Base-by-base conservation (phyloP, 2,329 filamentous ascomycete species). In the Aureobasidium melanogenum region DNA sequence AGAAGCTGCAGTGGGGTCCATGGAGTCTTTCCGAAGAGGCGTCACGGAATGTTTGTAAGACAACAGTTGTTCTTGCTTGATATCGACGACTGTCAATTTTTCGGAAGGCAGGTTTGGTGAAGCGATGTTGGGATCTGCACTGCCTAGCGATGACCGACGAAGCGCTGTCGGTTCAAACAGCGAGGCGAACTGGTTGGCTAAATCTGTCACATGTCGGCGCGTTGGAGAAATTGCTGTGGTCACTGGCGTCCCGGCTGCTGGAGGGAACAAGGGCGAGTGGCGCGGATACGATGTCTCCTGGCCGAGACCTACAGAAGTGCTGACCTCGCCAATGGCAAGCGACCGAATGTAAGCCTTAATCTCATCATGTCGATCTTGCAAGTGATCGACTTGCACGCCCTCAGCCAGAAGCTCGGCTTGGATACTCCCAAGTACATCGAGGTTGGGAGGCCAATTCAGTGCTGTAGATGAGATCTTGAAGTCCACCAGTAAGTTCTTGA, bases 321-420 rank as follows among this genome's bases (percentile, higher is more conserved):
- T 17, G 7, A 32, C 28, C 2, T 57, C 28, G 2, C 54, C 26
- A 2, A 57, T 15, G 8, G 55, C 55, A 10, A 58, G 32, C 14
- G 39, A 39, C 1, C 55, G 55, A 1, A 58, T 30, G 30, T 48
- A 58, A 15, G 39, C 55, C 32, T 48, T 58, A 17, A 58, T 58
- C 32, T 58, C 55, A 19, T 58, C 43, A 12, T 48, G 32, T 7
- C 44, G 24, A 5, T 26, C 12, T 15, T 58, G 55, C 19, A 58
- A 28, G 17, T 58, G 41, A 17, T 58, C 55, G 4, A 48, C 15
- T 26, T 58, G 43, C 17, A 58, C 44, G 5, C 55, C 55, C 22
- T 58, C 55, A 1, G 55, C 55, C 32, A 58, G 5, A 22, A 58
- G 55, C 44, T 58, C 55, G 9, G 43, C 19, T 43, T 58, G 55